Percentiles rank a stretch among this genome's conserved stretches.
phyloP scores from a whole-genome alignment of 495 filamentous ascomycete species.

The Aeminium ludgeri region DNA sequence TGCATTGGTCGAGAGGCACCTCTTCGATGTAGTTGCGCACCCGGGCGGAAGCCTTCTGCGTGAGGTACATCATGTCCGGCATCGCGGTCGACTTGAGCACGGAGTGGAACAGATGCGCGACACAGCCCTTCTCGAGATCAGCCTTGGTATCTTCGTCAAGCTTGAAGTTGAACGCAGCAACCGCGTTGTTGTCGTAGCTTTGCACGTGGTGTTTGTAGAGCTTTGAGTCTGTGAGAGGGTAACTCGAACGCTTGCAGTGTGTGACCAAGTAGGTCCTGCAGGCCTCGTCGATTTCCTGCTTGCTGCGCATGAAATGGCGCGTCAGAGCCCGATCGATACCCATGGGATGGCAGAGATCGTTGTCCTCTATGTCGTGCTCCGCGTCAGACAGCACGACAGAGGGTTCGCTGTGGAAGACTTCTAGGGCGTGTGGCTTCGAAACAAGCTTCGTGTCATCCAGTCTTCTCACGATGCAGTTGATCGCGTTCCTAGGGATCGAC shows the following conservation, averaged over 20 bases:
- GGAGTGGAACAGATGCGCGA: neutral
- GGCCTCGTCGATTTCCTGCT: too few species aligned
- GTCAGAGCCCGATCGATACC: too few species aligned
- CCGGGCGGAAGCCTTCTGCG: neutral
- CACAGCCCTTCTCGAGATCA: neutral
- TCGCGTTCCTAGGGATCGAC: neutral
- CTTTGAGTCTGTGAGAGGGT: too few species aligned
- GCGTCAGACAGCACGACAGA: too few species aligned
- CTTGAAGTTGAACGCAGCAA: neutral
- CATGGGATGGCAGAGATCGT: neutral
- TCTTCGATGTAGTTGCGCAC: neutral
- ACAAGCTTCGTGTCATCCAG: too few species aligned
- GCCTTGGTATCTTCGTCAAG: neutral
- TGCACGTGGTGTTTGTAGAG: neutral
- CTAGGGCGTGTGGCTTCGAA: too few species aligned
- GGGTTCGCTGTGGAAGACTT: neutral
- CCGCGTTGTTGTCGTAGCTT: neutral
- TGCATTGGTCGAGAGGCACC: neutral
- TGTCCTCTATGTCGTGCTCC: neutral
- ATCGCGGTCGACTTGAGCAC: neutral
- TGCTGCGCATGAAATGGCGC: too few species aligned
- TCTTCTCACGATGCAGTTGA: neutral
- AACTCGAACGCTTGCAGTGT: too few species aligned
- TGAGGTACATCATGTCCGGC: constrained; percentile 1
- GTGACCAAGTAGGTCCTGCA: too few species aligned